Base-by-base conservation (phyloP, 441 rosid genomes). In the Populus hybrid region DNA sequence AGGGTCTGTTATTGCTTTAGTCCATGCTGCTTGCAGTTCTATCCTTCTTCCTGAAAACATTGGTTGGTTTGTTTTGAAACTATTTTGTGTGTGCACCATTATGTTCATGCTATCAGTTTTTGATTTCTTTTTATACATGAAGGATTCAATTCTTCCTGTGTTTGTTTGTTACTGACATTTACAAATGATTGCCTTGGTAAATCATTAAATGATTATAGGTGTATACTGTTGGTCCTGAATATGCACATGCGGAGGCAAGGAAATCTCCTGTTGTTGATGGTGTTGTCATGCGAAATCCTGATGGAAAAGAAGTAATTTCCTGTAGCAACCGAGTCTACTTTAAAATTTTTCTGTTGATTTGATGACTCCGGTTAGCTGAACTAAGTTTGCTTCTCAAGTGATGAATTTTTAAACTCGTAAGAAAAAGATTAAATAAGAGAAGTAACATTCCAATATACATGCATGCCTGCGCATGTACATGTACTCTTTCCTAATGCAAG, bases 251-350 rank as follows among this genome's bases (percentile, higher is more conserved):
- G 40, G 99, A 97, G 88, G 99, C 99, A 75, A 93, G 99, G 86
- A 97, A 97, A 85, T 97, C 99, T 65, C 99, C 99, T 73, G 99
- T 97, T 82, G 99, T 97, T 76, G 99, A 97, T 87, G 99, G 99
- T 80, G 99, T 95, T 84, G 99, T 97, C 65, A 91, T 97, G 99
- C 91, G 99, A 89, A 97, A 97, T 85, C 90, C 84, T 68, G 99
- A 95, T 83, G 99, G 99, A 78, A 97, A 97, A 88, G 99, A 97
- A 84, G 99, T 97, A 92, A 84, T 79, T 67, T n/a, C 73, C 72
- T 78, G 69, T 67, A 36, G 32, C 71, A 6, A 14, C 63, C 6
- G 26, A 66, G 35, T 73, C 65, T 67, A 23, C 50, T 42, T 42
- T 11, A 42, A 42, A 10, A 10, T 42, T 42, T 42, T 30, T 30